Base-by-base conservation (phyloP, 768 basidiomycete genomes). In the Amanita pseudoporphyria region DNA sequence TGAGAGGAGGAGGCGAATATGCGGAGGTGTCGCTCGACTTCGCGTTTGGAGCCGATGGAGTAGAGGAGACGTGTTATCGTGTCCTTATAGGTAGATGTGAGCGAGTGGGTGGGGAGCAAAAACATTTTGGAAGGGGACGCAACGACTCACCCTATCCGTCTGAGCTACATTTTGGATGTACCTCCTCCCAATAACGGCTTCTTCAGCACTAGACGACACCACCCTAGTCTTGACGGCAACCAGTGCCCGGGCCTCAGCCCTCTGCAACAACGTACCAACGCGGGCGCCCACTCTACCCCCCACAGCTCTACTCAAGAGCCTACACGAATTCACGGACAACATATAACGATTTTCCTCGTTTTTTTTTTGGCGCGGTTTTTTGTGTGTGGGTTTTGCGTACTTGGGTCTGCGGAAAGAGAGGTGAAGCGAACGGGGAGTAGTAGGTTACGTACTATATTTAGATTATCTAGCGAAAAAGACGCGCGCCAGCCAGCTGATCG, bases 1-100 rank as follows among this genome's bases (percentile, higher is more conserved):
- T 93, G 84, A 6, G 90, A 88, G 18, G 91, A 84, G n/a, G 89
- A 85, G 9, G 92, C 91, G 64, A 99, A 99, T 62, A 99, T 99
- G 43, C 95, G 87, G 26, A 99, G 83, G 71, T 99, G 94, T 54
- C 96, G 86, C 62, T 97, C 94, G 57, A 99, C 96, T 66, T 99
- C 96, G 56, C 91, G 87, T 62, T 96, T 93, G 26, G 90, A 89
- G 45, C 95, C 96, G 55, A 99, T 85, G 18, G 95, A 97, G 70
- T 98, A 97, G 33, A 99, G 77, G 10, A 99, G 74, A 40, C 96
- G 86, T 45, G 91, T 93, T 59, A 99, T 98, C 2, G 95, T 98
- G 61, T 99, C 96, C 94, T 95, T 24, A 12, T 14, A 18, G 7
- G 40, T 50, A 10, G 42, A 35, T 38, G 48, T 32, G 22, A 31